Conservation (phyloP, 768 basidiomycete genomes). For the Tulasnella sp. region DNA sequence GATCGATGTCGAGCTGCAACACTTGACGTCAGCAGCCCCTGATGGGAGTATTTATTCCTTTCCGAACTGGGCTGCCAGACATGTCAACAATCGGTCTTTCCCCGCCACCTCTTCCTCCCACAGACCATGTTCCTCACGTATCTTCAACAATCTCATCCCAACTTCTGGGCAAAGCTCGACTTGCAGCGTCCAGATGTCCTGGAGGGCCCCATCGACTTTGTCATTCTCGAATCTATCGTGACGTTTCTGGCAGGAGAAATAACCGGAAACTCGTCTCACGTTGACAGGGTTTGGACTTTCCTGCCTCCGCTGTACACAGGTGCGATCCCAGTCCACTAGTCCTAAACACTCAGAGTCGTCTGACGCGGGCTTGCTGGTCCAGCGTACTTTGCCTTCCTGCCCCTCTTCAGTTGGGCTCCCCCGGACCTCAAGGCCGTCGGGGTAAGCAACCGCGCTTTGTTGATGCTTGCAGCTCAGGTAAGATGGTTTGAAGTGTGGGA, state of each 20-base stretch:
- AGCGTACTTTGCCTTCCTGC: constrained; percentile 69
- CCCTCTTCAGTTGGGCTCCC: constrained; percentile 36
- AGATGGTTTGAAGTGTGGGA: constrained; percentile 17
- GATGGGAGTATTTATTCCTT: background rate
- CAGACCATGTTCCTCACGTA: constrained; percentile 5
- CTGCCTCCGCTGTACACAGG: constrained; percentile 61
- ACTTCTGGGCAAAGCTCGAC: background rate
- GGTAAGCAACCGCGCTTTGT: constrained; percentile 45
- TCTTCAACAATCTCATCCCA: background rate
- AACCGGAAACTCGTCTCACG: constrained; percentile 75
- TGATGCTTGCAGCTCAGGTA: constrained; percentile 64
- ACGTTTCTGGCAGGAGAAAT: constrained; percentile 52
- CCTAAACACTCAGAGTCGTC: background rate
- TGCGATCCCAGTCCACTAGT: background rate
- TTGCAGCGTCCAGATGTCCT: constrained; percentile 1
- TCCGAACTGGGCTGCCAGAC: background rate
- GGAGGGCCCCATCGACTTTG: constrained; percentile 7
- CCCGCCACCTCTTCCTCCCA: background rate
- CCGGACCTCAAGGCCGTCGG: constrained; percentile 43
- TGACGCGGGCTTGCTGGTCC: background rate
- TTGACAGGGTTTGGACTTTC: constrained; percentile 72
- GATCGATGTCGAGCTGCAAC: background rate
- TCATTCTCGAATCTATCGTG: background rate
- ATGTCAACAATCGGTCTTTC: background rate
- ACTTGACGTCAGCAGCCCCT: background rate